These are phyloP conservation scores for Jaltomata sinuosa DNA, from an alignment of 257 asterid genomes.

Conservation along the genomic window DNA sequence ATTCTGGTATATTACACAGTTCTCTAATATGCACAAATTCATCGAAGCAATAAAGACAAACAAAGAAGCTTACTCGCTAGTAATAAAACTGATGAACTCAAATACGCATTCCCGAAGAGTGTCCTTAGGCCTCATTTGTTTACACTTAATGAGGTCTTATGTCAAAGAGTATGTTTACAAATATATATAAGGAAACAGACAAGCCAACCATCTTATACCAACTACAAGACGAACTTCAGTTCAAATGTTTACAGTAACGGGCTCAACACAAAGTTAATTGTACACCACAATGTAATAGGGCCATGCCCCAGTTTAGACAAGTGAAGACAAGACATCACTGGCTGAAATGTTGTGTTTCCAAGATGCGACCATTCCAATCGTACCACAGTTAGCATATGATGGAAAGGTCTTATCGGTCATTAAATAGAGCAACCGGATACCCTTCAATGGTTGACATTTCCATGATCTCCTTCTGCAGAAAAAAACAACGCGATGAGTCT, in stretches of 20 bases:
- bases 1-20: not conserved
- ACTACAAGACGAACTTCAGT: not conserved
- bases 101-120: constrained; percentile 68
- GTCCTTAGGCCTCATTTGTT: constrained; percentile 28
- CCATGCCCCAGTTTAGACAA: not conserved
- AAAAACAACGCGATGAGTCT: not conserved
- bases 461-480: constrained; percentile 44
- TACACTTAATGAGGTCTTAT: too few relatives aligned
- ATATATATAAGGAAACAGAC: not conserved
- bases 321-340: not conserved
- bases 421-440: constrained; percentile 32
- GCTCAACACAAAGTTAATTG: not conserved
- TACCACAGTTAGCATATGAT: not conserved
- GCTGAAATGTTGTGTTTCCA: not conserved
- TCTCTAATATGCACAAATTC: not conserved
- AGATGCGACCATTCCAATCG: not conserved
- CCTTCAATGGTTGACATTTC: constrained; percentile 30
- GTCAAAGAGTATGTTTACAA: not conserved
- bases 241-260: not conserved
- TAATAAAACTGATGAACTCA: constrained; percentile 64
- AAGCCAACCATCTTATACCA: not conserved
- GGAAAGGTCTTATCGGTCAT: constrained; percentile 6
- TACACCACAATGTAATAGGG: not conserved
- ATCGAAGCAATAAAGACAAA: not conserved
- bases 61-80: constrained; percentile 50